Evolutionary conservation across 352 stramenopile species (phyloP), one percentile per base, ranked within the genome.

Genomic region (Thalassiosira oceanica): DNA sequence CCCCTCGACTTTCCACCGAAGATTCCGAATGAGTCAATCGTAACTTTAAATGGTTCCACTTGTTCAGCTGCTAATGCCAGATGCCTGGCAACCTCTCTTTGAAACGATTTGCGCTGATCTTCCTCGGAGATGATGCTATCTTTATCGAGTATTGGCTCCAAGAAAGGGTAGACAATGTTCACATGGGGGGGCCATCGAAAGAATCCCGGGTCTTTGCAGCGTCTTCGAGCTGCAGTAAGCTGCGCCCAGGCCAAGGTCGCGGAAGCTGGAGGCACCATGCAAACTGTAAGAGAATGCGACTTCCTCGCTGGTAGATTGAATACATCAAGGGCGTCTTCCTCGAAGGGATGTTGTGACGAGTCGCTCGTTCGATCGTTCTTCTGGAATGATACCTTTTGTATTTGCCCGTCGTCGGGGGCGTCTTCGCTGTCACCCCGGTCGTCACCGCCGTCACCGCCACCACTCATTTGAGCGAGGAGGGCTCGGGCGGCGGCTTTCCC

Each of bases 111-210:
- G 1, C 20, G 35, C 33, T 76, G 33, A 18, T 61, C 56, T 1
- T 71, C 42, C 33, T 66, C 72, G 43, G 23, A 61, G 37, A 58
- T 33, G 8, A 42, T 29, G 23, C 43, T 35, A 16, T 58, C 49
- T 5, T 46, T 65, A 20, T 41, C 13, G 23, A 44, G 63, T 26
- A 45, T 13, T 55, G 56, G 64, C 39, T 86, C 61, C 13, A 84
- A 20, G 60, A 90, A 90, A 26, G 83, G 83, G 78, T 90, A 90
- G 0, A 90, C 27, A 24, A 88, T 50, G 46, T 90, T 90, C 21
- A 55, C 74, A 71, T 90, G 83, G 2, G 80, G 83, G 33, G 83
- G 83, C 83, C 83, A 90, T 46, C 83, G 56, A 63, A 66, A 90
- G 44, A 83, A 80, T 24, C 83, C 83, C 21, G 83, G 80, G 84